A percentile compares a stretch with the other conserved stretches of the same genome.
Conservation (phyloP, 768 basidiomycete genomes). For the Coprinellus aureogranulatus region DNA sequence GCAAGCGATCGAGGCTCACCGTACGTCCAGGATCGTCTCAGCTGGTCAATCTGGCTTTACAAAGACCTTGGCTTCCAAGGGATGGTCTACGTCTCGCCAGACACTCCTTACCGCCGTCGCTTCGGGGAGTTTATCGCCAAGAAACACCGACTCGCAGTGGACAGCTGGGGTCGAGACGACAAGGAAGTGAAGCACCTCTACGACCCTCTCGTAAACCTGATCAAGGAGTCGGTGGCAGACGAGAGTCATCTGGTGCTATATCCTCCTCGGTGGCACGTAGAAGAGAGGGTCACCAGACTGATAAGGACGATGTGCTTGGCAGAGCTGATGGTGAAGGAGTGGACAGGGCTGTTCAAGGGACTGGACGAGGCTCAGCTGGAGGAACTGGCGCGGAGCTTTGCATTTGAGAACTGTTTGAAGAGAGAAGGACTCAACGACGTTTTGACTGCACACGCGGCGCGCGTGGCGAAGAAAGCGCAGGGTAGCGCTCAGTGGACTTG, state of each 20-base stretch:
- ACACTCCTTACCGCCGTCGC: conserved; percentile 68
- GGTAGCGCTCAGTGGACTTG: no score
- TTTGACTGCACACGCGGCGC: conserved; percentile 20
- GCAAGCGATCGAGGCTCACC: not conserved
- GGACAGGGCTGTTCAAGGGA: conserved; percentile 66
- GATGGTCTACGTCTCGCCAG: conserved; percentile 68
- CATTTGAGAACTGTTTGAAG: conserved; percentile 66
- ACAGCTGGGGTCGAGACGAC: conserved; percentile 77
- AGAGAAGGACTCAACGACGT: conserved; percentile 62
- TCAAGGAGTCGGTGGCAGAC: conserved; percentile 50
- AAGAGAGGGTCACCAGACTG: conserved; percentile 56
- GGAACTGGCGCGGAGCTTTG: conserved; percentile 69
- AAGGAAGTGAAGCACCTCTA: conserved; percentile 56
- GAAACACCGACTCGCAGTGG: conserved; percentile 76
- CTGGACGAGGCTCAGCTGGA: conserved; percentile 62
- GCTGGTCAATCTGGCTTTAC: conserved; percentile 87
- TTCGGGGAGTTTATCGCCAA: conserved; percentile 66
- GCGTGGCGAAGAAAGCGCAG: conserved; percentile 4
- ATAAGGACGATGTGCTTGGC: conserved; percentile 66
- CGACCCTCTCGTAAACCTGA: conserved; percentile 60
- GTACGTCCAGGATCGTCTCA: conserved; percentile 48
- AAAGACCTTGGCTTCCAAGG: conserved; percentile 83
- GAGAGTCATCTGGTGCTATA: conserved; percentile 52
- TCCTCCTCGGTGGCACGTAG: conserved; percentile 16
- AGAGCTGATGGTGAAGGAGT: conserved; percentile 70